A percentile compares a stretch with the other conserved stretches of the same genome.
Evolutionary conservation across 805 yeast genomes (phyloP).

Genomic region (Kockiozyma suomiensis): DNA sequence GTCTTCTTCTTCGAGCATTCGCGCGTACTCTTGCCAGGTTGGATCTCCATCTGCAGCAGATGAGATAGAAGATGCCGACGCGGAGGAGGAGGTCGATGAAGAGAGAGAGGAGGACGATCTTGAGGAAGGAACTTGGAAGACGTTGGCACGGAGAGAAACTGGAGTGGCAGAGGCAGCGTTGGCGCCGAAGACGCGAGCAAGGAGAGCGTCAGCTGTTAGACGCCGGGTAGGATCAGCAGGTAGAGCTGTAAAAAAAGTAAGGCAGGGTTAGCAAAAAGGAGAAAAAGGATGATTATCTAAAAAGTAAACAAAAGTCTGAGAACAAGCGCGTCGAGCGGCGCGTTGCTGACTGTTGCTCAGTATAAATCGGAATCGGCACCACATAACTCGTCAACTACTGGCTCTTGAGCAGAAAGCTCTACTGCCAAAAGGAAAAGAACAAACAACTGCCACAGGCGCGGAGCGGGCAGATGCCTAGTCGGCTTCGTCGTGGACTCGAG

Average conservation of each 20-base stretch:
- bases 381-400: too few relatives aligned
- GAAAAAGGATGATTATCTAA: not conserved
- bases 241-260: not conserved
- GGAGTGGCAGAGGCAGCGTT: not conserved
- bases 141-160: not conserved
- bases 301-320: not conserved
- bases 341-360: not conserved
- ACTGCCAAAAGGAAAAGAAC: too few relatives aligned
- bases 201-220: constrained; percentile 17
- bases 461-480: not conserved
- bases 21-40: constrained; percentile 32
- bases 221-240: not conserved
- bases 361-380: too few relatives aligned
- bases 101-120: constrained; percentile 19
- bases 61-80: constrained; percentile 16
- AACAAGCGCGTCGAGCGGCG: constrained; percentile 7
- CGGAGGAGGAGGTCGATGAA: constrained; percentile 19
- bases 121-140: constrained; percentile 3
- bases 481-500: not conserved
- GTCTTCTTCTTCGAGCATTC: constrained; percentile 11
- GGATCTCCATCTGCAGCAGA: constrained; percentile 15
- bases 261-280: not conserved
- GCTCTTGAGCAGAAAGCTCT: not conserved
- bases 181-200: constrained; percentile 23
- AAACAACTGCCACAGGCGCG: too few relatives aligned